phyloP scores from a whole-genome alignment of 306 rosid species.

The Cucurbita moschata region DNA sequence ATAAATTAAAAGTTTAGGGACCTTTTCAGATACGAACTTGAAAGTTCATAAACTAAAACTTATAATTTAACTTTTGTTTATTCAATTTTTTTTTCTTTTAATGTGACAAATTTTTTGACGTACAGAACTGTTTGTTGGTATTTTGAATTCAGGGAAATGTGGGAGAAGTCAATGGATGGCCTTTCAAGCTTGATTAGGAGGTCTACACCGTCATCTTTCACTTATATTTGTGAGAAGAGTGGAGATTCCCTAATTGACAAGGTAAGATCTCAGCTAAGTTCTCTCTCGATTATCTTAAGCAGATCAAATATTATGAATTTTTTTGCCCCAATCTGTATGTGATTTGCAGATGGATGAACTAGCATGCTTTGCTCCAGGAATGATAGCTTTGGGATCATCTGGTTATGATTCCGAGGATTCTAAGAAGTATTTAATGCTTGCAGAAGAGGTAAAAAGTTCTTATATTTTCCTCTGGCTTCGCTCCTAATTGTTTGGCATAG shows the following conservation, averaged over 20 bases:
- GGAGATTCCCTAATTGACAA: constrained; percentile 66
- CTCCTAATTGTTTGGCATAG: not conserved
- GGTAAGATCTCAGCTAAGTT: constrained; percentile 30
- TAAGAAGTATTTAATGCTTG: constrained; percentile 53
- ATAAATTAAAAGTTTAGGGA: not conserved
- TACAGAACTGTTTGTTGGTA: constrained; percentile 9
- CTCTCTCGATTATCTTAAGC: not conserved
- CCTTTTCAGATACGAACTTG: not conserved
- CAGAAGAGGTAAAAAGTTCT: constrained; percentile 66
- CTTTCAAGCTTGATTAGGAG: constrained; percentile 53
- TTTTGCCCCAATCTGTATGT: constrained; percentile 8
- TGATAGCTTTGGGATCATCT: constrained; percentile 87
- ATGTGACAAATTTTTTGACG: constrained; percentile 10
- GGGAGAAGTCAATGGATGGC: constrained; percentile 98
- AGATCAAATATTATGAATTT: not conserved
- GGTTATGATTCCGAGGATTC: constrained; percentile 76
- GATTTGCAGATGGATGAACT: constrained; percentile 91
- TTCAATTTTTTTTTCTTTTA: too few species aligned
- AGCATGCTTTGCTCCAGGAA: constrained; percentile 99
- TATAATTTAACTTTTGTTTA: too few species aligned
- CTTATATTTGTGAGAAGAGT: constrained; percentile 89
- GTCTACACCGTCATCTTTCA: constrained; percentile 83
- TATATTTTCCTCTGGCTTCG: not conserved
- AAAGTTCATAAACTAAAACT: not conserved
- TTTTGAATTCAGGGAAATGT: constrained; percentile 78